A percentile compares a stretch with the other conserved stretches of the same genome.
These are phyloP conservation scores for Filobasidium uniguttulatum DNA, from an alignment of 1,284 basidiomycete genomes.

Conservation along the genomic window DNA sequence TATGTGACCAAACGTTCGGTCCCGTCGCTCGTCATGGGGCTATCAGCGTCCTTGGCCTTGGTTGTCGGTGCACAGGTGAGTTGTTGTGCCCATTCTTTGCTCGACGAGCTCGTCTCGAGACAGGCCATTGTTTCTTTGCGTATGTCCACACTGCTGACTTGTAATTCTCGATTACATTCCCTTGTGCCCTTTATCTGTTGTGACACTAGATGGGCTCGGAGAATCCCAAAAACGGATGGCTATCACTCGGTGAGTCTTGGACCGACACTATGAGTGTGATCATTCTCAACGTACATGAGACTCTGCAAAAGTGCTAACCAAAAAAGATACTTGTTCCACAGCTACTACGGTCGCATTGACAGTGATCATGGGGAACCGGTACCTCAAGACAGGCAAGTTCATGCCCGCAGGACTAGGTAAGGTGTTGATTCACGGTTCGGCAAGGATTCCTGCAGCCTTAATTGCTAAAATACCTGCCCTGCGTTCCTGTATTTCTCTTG, in stretches of 20 bases:
- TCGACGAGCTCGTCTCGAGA: background rate
- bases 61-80: background rate
- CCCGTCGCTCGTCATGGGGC: background rate
- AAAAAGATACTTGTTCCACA: background rate
- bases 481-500: background rate
- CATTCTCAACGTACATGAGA: background rate
- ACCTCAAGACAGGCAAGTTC: background rate
- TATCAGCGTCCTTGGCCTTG: background rate
- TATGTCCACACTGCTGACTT: background rate
- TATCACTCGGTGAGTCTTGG: background rate
- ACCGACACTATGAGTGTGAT: background rate
- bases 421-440: no score
- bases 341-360: background rate
- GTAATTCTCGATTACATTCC: background rate
- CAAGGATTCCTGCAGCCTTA: background rate
- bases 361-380: background rate
- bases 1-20: background rate
- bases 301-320: background rate
- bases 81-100: no score
- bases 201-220: background rate
- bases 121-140: background rate
- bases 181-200: background rate
- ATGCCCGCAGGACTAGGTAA: conserved; percentile 1
- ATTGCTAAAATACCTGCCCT: background rate
- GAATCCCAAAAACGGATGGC: background rate